Conservation (phyloP, 2,329 filamentous ascomycete species). For the Amphichorda felina region DNA sequence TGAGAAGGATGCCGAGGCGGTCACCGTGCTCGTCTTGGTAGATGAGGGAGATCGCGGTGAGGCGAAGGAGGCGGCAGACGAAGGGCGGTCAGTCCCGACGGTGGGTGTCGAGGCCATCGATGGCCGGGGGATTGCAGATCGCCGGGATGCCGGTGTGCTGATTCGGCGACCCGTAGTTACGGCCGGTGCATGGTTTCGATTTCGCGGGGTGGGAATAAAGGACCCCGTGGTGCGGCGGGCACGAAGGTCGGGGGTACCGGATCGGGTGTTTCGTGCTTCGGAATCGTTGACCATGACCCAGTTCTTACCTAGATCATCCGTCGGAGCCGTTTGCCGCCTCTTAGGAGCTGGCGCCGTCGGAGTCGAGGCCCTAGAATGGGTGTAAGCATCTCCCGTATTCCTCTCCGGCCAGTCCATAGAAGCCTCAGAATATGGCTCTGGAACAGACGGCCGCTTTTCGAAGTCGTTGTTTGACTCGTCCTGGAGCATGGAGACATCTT, state of each 20-base stretch:
- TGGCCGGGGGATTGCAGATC: constrained; percentile 5
- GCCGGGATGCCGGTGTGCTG: constrained; percentile 20
- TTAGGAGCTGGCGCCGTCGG: constrained; percentile 35
- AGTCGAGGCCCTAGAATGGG: constrained; percentile 23
- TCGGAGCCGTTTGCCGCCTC: constrained; percentile 38
- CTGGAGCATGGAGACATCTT: neutral
- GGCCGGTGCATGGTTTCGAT: constrained; percentile 19
- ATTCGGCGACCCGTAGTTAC: constrained; percentile 29
- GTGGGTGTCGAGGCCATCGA: constrained; percentile 12
- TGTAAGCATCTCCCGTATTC: neutral
- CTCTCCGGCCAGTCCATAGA: neutral
- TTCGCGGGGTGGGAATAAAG: constrained; percentile 13
- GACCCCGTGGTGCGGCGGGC: constrained; percentile 9
- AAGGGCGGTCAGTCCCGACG: constrained; percentile 3
- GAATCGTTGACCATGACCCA: constrained; percentile 57
- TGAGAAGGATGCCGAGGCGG: constrained; percentile 10
- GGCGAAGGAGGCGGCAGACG: constrained; percentile 19
- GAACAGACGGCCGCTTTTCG: neutral
- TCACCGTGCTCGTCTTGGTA: constrained; percentile 30
- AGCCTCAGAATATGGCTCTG: neutral
- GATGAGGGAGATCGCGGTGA: constrained; percentile 21
- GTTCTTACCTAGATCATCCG: constrained; percentile 49
- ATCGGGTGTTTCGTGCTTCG: constrained; percentile 7
- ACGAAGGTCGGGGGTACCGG: constrained; percentile 9
- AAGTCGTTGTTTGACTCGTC: neutral